phyloP scores from a whole-genome alignment of 495 filamentous ascomycete genomes.

The Neurospora sublineolata region DNA sequence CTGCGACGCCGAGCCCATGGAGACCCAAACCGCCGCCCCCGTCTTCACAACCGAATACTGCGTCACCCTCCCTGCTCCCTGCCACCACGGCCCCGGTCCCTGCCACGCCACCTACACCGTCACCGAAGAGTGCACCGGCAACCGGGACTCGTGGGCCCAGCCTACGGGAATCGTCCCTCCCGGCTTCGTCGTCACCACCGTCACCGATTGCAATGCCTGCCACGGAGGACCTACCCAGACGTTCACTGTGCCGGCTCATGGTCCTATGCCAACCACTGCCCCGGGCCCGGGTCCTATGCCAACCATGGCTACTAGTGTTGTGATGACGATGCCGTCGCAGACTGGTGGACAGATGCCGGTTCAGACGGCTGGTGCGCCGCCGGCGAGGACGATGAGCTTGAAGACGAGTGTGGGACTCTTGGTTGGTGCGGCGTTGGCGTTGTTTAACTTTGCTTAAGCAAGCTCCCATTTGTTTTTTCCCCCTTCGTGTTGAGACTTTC shows the following conservation, averaged over 20 bases:
- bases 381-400: conserved; percentile 16
- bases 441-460: background rate
- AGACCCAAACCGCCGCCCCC: conserved; percentile 7
- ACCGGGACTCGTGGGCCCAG: conserved; percentile 13
- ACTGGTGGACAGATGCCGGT: background rate
- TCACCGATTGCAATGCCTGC: conserved; percentile 3
- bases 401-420: background rate
- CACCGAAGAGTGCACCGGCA: conserved; percentile 27
- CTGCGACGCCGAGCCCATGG: conserved; percentile 7
- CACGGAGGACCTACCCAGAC: background rate
- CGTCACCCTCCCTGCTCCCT: conserved; percentile 27
- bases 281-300: background rate
- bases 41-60: conserved; percentile 33
- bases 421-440: background rate
- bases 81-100: conserved; percentile 25
- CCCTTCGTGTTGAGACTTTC: background rate
- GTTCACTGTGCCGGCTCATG: background rate
- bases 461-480: background rate
- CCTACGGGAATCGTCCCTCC: conserved; percentile 17
- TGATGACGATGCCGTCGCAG: background rate
- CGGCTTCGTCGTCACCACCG: conserved; percentile 29
- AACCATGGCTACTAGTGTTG: background rate
- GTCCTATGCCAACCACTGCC: background rate
- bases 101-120: conserved; percentile 34
- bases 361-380: conserved; percentile 10